These are phyloP conservation scores for Aureobasidium sp. DNA, from an alignment of 2,329 filamentous ascomycete species.

Conservation along the genomic window DNA sequence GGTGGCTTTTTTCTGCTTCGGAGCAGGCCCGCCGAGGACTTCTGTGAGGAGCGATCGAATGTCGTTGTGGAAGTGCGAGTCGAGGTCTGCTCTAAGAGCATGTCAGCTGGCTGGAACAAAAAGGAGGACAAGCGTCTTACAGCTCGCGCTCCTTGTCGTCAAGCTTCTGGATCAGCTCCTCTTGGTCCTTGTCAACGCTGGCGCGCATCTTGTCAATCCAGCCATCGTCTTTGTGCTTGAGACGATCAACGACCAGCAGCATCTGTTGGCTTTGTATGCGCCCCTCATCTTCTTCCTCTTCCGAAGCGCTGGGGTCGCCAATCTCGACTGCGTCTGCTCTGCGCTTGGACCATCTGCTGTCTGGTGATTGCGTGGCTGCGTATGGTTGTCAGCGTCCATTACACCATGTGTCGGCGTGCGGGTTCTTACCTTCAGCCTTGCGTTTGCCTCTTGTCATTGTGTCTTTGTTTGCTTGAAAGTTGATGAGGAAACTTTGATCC, in stretches of 20 bases:
- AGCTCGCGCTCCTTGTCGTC: slow-evolving; percentile 11
- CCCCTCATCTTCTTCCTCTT: slow-evolving; percentile 11
- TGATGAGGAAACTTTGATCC: neutral
- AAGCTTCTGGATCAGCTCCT: neutral
- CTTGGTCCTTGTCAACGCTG: neutral
- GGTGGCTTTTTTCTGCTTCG: neutral
- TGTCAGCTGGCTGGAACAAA: slow-evolving; percentile 28
- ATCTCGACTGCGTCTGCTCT: neutral
- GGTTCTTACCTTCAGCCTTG: neutral
- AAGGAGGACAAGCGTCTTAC: slow-evolving; percentile 28
- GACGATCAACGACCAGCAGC: neutral
- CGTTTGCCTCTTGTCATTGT: slow-evolving; percentile 11
- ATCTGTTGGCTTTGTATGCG: slow-evolving; percentile 17
- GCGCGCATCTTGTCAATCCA: neutral
- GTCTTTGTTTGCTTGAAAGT: neutral
- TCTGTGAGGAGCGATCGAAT: neutral
- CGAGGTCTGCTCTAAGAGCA: slow-evolving; percentile 31
- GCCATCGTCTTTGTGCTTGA: slow-evolving; percentile 13
- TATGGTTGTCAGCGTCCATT: neutral
- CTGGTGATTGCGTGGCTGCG: neutral
- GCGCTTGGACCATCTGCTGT: neutral
- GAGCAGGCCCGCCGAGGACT: neutral
- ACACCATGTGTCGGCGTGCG: too few relatives aligned
- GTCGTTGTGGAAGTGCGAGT: slow-evolving; percentile 3
- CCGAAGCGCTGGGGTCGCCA: neutral